A percentile compares a stretch with the other conserved stretches of the same genome.
phyloP scores from a whole-genome alignment of 2,329 filamentous ascomycete genomes.

The Aspergillus tubingensis region DNA sequence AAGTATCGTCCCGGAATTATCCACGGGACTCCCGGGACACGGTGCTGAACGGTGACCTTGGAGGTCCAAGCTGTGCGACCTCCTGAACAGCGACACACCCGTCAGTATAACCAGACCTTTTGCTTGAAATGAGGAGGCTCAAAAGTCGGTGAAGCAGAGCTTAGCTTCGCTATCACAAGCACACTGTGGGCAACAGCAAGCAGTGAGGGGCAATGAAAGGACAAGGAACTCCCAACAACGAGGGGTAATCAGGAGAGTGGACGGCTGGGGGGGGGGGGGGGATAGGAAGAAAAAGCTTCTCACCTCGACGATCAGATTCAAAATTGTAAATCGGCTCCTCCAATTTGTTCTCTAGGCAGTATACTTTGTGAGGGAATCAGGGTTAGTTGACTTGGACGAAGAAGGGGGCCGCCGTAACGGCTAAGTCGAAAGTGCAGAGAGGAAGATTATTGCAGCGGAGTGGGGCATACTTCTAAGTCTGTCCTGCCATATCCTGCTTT shows the following conservation, averaged over 20 bases:
- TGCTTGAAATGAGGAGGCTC: conserved; percentile 21
- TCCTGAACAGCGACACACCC: conserved; percentile 53
- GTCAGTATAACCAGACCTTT: conserved; percentile 24
- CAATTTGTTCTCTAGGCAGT: conserved; percentile 58
- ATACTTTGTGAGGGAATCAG: conserved; percentile 47
- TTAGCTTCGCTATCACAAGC: conserved; percentile 31
- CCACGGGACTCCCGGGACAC: background rate
- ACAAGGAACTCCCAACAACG: conserved; percentile 26
- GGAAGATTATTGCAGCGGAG: conserved; percentile 14
- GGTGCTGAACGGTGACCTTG: conserved; percentile 65
- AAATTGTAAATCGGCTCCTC: conserved; percentile 65
- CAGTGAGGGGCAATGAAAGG: conserved; percentile 27
- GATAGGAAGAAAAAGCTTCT: conserved; percentile 9
- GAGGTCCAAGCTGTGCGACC: conserved; percentile 91
- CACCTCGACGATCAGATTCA: conserved; percentile 74
- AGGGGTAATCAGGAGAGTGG: conserved; percentile 24
- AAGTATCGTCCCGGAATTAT: conserved; percentile 75
- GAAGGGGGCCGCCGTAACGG: conserved; percentile 6
- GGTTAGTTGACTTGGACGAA: background rate
- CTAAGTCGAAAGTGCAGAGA: conserved; percentile 5
- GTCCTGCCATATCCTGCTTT: conserved; percentile 54
- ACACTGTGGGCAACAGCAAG: conserved; percentile 15
- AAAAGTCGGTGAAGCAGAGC: conserved; percentile 39
- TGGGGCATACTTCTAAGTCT: conserved; percentile 55
- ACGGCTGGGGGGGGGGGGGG: conserved; percentile 2